A percentile compares a stretch with the other conserved stretches of the same genome.
phyloP scores from a whole-genome alignment of 352 stramenopile genomes.

The Thalassiosira hispida region DNA sequence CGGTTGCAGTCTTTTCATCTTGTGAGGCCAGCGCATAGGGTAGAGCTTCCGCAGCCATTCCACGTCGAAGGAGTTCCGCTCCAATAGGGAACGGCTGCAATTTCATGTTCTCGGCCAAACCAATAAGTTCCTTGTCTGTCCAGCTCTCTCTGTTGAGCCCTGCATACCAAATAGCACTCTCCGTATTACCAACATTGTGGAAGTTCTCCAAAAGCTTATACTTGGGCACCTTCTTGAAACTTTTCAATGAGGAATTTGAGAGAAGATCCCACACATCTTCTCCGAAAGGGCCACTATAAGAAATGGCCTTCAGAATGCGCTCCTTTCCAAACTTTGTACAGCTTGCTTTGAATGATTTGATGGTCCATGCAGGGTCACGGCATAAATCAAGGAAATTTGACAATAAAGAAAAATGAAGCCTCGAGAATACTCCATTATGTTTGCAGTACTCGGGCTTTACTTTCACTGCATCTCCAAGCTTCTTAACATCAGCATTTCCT shows the following conservation, averaged over 20 bases:
- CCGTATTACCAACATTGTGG: slow-evolving; percentile 18
- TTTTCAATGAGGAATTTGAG: slow-evolving; percentile 22
- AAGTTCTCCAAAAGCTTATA: slow-evolving; percentile 30
- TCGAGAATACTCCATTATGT: slow-evolving; percentile 21
- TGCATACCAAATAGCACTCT: slow-evolving; percentile 40
- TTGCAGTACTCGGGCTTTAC: slow-evolving; percentile 2
- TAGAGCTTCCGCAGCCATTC: slow-evolving; percentile 25
- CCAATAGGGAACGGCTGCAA: slow-evolving; percentile 37
- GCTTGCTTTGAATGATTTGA: slow-evolving; percentile 12
- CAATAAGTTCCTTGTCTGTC: slow-evolving; percentile 30
- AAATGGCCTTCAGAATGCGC: slow-evolving; percentile 29
- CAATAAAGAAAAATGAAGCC: slow-evolving; percentile 13
- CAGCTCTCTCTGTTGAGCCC: slow-evolving; percentile 27
- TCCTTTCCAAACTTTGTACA: slow-evolving; percentile 42
- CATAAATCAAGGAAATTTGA: slow-evolving; percentile 39
- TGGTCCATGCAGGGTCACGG: slow-evolving; percentile 15
- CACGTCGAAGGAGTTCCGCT: slow-evolving; percentile 17
- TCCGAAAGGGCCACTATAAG: slow-evolving; percentile 23
- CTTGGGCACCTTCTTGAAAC: slow-evolving; percentile 16
- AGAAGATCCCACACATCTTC: slow-evolving; percentile 16
- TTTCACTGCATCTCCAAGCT: slow-evolving; percentile 19
- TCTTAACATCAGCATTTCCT: slow-evolving; percentile 2
- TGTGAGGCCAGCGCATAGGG: slow-evolving; percentile 16
- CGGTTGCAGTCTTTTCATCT: slow-evolving; percentile 20
- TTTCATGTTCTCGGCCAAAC: slow-evolving; percentile 27